phyloP scores from a whole-genome alignment of 208 protist genomes.

The Trypanosoma avium region DNA sequence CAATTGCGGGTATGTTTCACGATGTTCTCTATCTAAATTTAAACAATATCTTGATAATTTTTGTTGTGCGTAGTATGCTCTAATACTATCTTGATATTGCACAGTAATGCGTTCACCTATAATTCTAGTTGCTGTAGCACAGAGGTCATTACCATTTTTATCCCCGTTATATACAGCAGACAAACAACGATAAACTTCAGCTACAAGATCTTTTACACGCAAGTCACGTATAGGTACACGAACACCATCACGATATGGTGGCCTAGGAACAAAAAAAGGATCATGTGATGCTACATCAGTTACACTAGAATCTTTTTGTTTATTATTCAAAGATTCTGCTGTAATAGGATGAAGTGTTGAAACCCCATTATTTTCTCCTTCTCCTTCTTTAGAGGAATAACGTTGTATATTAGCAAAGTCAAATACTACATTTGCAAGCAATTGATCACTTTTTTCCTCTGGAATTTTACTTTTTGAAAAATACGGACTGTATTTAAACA shows the following conservation, averaged over 20 bases:
- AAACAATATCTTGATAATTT: conserved; percentile 81
- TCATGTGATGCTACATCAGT: neutral
- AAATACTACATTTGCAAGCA: conserved; percentile 21
- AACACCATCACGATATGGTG: conserved; percentile 44
- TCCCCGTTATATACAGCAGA: conserved; percentile 44
- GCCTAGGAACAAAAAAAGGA: conserved; percentile 45
- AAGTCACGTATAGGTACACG: conserved; percentile 46
- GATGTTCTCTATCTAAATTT: conserved; percentile 53
- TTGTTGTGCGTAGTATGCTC: conserved; percentile 79
- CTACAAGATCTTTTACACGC: conserved; percentile 43
- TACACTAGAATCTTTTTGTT: neutral
- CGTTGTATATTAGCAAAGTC: conserved; percentile 41
- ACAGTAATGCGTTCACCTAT: conserved; percentile 52
- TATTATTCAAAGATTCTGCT: neutral
- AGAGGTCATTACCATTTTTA: neutral
- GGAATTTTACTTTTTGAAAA: neutral
- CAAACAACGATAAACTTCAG: conserved; percentile 74
- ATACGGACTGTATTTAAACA: conserved; percentile 22
- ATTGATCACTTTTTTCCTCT: neutral
- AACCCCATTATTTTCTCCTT: neutral
- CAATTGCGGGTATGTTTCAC: conserved; percentile 75
- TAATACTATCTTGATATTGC: conserved; percentile 76
- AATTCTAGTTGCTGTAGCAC: conserved; percentile 19
- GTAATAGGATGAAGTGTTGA: conserved; percentile 3
- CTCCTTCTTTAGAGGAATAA: neutral